A percentile compares a stretch with the other conserved stretches of the same genome.
Evolutionary conservation across 2,329 filamentous ascomycete genomes (phyloP).

Genomic region (Aspergillus aculeatinus): DNA sequence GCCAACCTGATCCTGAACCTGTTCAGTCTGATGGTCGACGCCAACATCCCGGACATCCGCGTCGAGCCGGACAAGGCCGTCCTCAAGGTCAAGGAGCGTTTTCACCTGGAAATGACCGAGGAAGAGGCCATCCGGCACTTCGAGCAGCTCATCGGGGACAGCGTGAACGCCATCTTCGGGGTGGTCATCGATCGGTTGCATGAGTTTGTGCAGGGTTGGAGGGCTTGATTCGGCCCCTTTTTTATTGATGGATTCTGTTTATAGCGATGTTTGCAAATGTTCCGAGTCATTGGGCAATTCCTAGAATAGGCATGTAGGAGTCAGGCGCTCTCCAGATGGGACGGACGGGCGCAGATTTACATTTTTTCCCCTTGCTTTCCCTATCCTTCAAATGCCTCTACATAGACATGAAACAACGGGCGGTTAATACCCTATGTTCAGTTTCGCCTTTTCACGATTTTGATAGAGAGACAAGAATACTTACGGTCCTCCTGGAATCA

Average conservation of each 20-base stretch:
- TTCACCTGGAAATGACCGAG: constrained; percentile 86
- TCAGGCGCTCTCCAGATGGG: not conserved
- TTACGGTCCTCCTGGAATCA: no score
- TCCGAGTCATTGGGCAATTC: not conserved
- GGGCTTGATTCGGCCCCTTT: constrained; percentile 52
- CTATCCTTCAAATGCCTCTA: no score
- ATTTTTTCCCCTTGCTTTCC: not conserved
- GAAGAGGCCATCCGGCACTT: constrained; percentile 89
- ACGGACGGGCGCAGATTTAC: not conserved
- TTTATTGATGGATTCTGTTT: not conserved
- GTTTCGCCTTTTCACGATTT: no score
- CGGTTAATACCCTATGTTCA: not conserved
- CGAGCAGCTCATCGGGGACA: constrained; percentile 86
- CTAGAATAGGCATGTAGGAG: not conserved
- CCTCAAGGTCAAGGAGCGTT: constrained; percentile 89
- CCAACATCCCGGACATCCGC: constrained; percentile 92
- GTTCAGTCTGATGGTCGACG: constrained; percentile 95
- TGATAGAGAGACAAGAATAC: no score
- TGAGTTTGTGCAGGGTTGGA: constrained; percentile 87
- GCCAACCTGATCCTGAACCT: constrained; percentile 90
- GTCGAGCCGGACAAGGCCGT: constrained; percentile 92
- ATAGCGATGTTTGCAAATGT: no score
- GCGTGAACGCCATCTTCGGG: constrained; percentile 82
- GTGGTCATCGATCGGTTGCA: constrained; percentile 94
- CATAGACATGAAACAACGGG: not conserved